phyloP scores from a whole-genome alignment of 2,329 filamentous ascomycete genomes.

The Epichloe uncinata region DNA sequence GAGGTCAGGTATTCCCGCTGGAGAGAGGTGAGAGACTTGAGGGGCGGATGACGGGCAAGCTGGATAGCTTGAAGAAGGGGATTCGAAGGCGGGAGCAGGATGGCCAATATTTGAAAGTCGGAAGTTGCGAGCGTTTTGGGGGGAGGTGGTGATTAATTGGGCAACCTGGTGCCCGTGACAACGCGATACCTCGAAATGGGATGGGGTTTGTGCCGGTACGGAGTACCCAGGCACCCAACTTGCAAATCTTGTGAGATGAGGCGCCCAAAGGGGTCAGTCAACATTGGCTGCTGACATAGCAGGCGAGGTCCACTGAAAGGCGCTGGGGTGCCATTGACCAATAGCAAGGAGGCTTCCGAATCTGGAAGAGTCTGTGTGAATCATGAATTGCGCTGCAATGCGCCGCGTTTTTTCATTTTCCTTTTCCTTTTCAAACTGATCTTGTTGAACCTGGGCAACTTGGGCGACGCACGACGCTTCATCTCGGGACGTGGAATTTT shows the following conservation, averaged over 20 bases:
- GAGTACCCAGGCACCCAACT: too few relatives aligned
- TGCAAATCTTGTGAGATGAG: neutral
- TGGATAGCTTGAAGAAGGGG: neutral
- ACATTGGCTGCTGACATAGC: neutral
- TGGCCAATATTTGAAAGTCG: too few relatives aligned
- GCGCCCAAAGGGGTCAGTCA: neutral
- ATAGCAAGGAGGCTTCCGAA: neutral
- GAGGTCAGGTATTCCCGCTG: neutral
- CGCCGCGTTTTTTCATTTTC: too few relatives aligned
- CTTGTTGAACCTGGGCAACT: too few relatives aligned
- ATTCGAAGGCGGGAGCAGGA: neutral
- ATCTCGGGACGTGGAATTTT: too few relatives aligned
- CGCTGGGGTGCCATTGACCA: neutral
- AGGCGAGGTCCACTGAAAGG: neutral
- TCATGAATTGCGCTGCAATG: too few relatives aligned
- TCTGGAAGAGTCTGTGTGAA: neutral
- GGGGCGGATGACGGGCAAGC: too few relatives aligned
- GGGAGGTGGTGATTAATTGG: neutral
- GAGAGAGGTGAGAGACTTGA: neutral
- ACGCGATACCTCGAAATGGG: neutral
- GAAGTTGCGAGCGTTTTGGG: neutral
- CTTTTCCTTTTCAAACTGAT: too few relatives aligned
- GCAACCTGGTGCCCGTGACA: slow-evolving; percentile 2
- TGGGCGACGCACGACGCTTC: too few relatives aligned
- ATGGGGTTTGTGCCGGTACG: neutral